These are phyloP conservation scores for Mycena metata DNA, from an alignment of 768 basidiomycete genomes.

Conservation along the genomic window DNA sequence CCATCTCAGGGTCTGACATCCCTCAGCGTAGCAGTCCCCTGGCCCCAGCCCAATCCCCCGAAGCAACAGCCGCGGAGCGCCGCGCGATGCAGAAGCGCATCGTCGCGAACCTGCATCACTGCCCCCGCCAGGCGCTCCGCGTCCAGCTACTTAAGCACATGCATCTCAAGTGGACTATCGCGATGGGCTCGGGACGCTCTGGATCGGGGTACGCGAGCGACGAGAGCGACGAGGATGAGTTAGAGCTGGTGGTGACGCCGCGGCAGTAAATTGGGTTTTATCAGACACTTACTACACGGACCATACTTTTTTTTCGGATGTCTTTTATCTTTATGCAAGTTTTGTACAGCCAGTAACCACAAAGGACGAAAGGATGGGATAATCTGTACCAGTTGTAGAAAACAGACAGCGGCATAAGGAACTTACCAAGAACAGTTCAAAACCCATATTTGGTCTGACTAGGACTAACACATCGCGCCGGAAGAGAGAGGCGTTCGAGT, in stretches of 20 bases:
- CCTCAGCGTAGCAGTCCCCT: conserved; percentile 3
- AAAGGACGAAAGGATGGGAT: no score
- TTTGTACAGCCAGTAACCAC: no score
- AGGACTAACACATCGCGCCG: no score
- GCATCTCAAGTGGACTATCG: conserved; percentile 36
- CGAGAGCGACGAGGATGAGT: conserved; percentile 31
- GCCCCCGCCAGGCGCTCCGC: conserved; percentile 31
- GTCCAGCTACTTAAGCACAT: conserved; percentile 35
- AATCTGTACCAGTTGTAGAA: no score
- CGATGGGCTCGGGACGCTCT: conserved; percentile 14
- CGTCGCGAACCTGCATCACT: conserved; percentile 24
- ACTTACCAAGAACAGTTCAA: no score
- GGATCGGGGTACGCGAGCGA: conserved; percentile 27
- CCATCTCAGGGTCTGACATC: background rate
- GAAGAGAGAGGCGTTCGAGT: no score
- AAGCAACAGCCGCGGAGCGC: conserved; percentile 15
- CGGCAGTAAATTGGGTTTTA: no score
- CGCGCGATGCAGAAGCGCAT: conserved; percentile 32
- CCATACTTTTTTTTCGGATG: no score
- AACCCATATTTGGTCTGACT: no score
- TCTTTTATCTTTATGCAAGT: no score
- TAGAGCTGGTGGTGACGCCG: conserved; percentile 19
- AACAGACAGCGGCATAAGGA: no score
- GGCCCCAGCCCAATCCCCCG: background rate
- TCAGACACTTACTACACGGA: no score